A percentile compares a stretch with the other conserved stretches of the same genome.
These are phyloP conservation scores for Cystobasidium ongulense DNA, from an alignment of 768 basidiomycete genomes.

Conservation along the genomic window DNA sequence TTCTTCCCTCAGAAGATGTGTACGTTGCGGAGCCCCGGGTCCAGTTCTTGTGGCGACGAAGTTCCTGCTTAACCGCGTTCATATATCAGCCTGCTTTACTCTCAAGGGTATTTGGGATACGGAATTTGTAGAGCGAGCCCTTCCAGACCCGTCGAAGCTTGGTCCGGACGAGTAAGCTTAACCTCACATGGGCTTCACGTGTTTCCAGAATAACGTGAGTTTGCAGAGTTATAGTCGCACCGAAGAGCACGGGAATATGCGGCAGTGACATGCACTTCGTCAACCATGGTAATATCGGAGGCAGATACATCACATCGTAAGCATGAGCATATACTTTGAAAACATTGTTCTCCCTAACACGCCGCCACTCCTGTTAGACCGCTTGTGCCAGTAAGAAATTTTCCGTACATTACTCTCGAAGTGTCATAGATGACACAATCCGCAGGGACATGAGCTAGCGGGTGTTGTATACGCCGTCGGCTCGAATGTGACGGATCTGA, in stretches of 20 bases:
- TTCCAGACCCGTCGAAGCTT: constrained; percentile 56
- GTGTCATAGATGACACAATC: constrained; percentile 54
- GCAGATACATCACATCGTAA: constrained; percentile 50
- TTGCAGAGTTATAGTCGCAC: constrained; percentile 73
- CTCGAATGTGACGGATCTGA: constrained; percentile 62
- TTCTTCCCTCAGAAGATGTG: background rate
- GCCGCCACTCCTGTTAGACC: too few species aligned
- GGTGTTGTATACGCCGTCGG: constrained; percentile 63
- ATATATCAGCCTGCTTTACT: constrained; percentile 53
- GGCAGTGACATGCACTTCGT: constrained; percentile 62
- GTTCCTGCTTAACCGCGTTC: too few species aligned
- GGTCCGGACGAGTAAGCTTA: constrained; percentile 40
- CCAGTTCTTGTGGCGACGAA: too few species aligned
- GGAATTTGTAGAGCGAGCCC: constrained; percentile 62
- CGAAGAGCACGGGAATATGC: constrained; percentile 71
- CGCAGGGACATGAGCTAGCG: constrained; percentile 86
- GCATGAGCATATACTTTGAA: too few species aligned
- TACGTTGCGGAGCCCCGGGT: background rate
- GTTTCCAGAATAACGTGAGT: background rate
- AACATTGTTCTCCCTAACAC: too few species aligned
- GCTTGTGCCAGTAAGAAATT: background rate
- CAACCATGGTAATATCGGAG: constrained; percentile 57
- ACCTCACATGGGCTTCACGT: background rate
- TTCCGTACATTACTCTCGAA: too few species aligned
- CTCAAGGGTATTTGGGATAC: constrained; percentile 62